A percentile compares a stretch with the other conserved stretches of the same genome.
Evolutionary conservation across 768 basidiomycete genomes (phyloP).

Genomic region (Auricularia sp.): DNA sequence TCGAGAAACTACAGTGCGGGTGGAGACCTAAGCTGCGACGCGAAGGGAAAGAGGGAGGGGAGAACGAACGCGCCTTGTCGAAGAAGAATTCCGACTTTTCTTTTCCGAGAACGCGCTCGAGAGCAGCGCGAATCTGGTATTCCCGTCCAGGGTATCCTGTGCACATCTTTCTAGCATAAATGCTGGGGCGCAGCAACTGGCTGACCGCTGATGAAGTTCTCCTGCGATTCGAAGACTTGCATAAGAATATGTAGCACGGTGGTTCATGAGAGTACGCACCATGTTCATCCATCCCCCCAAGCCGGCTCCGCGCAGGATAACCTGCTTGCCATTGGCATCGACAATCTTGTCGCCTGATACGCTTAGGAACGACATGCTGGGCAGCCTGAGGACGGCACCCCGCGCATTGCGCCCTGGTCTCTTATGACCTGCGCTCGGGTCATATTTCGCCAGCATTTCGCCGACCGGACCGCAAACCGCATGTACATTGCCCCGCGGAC

Average conservation of each 20-base stretch:
- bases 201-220: constrained; percentile 61
- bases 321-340: constrained; percentile 43
- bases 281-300: constrained; percentile 76
- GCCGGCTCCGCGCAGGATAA: constrained; percentile 63
- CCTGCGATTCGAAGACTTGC: constrained; percentile 20
- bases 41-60: background rate
- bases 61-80: constrained; percentile 47
- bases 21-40: no score
- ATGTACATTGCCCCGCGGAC: no score
- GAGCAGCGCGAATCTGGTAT: constrained; percentile 60
- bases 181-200: background rate
- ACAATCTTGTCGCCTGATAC: constrained; percentile 50
- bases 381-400: background rate
- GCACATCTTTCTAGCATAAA: background rate
- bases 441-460: background rate
- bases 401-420: background rate
- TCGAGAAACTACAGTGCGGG: constrained; percentile 51
- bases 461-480: background rate
- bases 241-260: no score
- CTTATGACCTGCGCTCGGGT: background rate
- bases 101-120: constrained; percentile 54
- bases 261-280: constrained; percentile 32
- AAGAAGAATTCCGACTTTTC: constrained; percentile 72
- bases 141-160: constrained; percentile 73
- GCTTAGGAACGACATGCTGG: constrained; percentile 8